Conservation (phyloP, 805 yeast species). For the Wickerhamomyces rabaulensis region DNA sequence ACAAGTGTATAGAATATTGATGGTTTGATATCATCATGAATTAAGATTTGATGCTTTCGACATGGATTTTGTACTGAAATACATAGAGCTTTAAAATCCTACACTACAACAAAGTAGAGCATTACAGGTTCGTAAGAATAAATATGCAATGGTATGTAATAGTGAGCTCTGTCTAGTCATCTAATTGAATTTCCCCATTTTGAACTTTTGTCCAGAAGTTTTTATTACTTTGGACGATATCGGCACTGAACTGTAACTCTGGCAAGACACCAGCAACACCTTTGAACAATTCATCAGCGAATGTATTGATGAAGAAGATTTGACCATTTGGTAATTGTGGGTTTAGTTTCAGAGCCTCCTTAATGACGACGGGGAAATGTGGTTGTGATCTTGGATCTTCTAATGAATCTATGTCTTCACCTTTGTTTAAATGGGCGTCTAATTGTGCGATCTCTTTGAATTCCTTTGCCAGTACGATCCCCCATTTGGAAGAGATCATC, state of each 20-base stretch:
- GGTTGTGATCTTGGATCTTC: constrained; percentile 16
- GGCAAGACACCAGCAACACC: constrained; percentile 60
- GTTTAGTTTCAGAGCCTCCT: constrained; percentile 39
- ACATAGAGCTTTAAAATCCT: not conserved
- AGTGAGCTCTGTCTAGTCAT: not conserved
- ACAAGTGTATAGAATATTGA: not conserved
- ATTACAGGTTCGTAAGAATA: too few species aligned
- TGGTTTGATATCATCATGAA: not conserved
- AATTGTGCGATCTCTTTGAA: constrained; percentile 61
- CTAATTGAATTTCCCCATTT: constrained; percentile 1
- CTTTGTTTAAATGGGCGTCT: constrained; percentile 31
- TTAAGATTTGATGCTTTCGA: too few species aligned
- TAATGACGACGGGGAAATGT: constrained; percentile 32
- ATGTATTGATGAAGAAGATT: constrained; percentile 74
- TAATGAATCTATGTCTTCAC: constrained; percentile 20
- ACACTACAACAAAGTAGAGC: too few species aligned
- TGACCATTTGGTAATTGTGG: constrained; percentile 66
- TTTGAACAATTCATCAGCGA: constrained; percentile 72
- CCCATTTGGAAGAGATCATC: constrained; percentile 80
- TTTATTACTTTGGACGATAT: constrained; percentile 33
- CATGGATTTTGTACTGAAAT: too few species aligned
- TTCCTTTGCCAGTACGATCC: constrained; percentile 70
- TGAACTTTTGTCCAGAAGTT: constrained; percentile 3
- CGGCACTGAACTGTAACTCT: constrained; percentile 49
- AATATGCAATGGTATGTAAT: not conserved